A percentile compares a stretch with the other conserved stretches of the same genome.
These are phyloP conservation scores for Ceriops decandra DNA, from an alignment of 345 rosid genomes.

Conservation along the genomic window DNA sequence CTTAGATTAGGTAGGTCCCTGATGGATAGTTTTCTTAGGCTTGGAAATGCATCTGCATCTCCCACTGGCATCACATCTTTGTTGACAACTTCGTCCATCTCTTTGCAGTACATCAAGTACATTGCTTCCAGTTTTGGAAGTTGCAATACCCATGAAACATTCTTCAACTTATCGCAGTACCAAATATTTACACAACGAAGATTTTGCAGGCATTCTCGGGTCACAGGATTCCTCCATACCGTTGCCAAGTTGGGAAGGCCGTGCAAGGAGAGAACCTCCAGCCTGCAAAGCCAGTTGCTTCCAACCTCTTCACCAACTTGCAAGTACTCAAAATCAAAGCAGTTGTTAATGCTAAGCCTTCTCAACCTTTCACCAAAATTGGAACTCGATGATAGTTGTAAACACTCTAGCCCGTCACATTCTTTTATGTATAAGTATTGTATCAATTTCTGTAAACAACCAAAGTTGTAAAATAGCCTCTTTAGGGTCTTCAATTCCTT, in stretches of 20 bases:
- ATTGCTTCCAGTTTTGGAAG: slow-evolving; percentile 45
- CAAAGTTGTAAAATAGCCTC: slow-evolving; percentile 19
- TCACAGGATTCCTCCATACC: slow-evolving; percentile 37
- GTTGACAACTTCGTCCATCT: slow-evolving; percentile 38
- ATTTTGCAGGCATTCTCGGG: slow-evolving; percentile 31
- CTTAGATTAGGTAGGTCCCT: slow-evolving; percentile 40
- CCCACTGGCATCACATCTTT: slow-evolving; percentile 12
- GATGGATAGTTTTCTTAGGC: slow-evolving; percentile 37
- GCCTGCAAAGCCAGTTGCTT: slow-evolving; percentile 36
- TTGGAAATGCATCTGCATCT: slow-evolving; percentile 29
- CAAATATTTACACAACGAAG: slow-evolving; percentile 41
- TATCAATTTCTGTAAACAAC: slow-evolving; percentile 28
- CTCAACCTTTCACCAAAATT: slow-evolving; percentile 37
- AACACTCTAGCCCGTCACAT: slow-evolving; percentile 28
- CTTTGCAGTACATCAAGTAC: slow-evolving; percentile 42
- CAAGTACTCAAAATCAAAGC: slow-evolving; percentile 38
- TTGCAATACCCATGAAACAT: slow-evolving; percentile 35
- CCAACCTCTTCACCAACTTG: slow-evolving; percentile 29
- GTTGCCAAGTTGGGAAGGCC: slow-evolving; percentile 36
- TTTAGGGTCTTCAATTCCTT: slow-evolving; percentile 24
- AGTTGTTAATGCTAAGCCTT: slow-evolving; percentile 47
- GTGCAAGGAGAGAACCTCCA: slow-evolving; percentile 48
- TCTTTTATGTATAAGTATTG: slow-evolving; percentile 41
- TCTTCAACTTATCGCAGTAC: slow-evolving; percentile 45
- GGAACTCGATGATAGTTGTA: slow-evolving; percentile 28